Percentiles rank a stretch among this genome's conserved stretches.
These are phyloP conservation scores for Hypoxylon perforatum DNA, from an alignment of 495 filamentous ascomycete genomes.

Conservation along the genomic window DNA sequence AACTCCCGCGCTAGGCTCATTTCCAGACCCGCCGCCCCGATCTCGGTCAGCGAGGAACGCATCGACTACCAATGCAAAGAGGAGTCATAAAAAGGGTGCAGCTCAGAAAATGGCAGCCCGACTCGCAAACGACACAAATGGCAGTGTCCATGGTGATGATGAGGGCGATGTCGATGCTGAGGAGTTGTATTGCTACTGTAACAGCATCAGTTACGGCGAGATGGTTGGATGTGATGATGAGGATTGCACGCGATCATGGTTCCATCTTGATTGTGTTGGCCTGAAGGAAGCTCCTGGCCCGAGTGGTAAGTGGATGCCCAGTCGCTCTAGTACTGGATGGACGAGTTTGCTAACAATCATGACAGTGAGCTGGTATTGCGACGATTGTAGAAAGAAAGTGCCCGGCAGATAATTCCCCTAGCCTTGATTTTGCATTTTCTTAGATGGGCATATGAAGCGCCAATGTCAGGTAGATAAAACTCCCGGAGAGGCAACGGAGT, in stretches of 20 bases:
- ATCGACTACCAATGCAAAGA: constrained; percentile 59
- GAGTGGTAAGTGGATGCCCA: constrained; percentile 71
- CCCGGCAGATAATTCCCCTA: constrained; percentile 50
- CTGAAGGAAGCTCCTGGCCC: constrained; percentile 84
- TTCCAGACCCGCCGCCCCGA: constrained; percentile 57
- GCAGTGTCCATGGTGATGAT: constrained; percentile 50
- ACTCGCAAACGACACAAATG: constrained; percentile 49
- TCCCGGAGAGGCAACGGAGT: constrained; percentile 19
- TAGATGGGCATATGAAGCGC: constrained; percentile 19
- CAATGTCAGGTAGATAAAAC: constrained; percentile 13
- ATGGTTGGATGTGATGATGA: constrained; percentile 99
- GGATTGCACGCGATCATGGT: constrained; percentile 90
- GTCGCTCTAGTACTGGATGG: background rate
- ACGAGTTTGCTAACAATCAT: constrained; percentile 26
- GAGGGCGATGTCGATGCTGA: constrained; percentile 78
- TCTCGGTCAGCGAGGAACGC: constrained; percentile 52
- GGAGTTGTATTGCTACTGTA: constrained; percentile 94
- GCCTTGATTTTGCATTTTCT: constrained; percentile 8
- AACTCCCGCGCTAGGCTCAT: constrained; percentile 63
- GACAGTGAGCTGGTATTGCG: constrained; percentile 90
- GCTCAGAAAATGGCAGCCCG: constrained; percentile 49
- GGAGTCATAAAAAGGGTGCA: constrained; percentile 77
- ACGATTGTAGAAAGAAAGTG: constrained; percentile 75
- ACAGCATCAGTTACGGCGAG: constrained; percentile 91
- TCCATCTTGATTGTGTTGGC: constrained; percentile 93